Conservation (phyloP, 345 rosid species). For the Viola odorata region DNA sequence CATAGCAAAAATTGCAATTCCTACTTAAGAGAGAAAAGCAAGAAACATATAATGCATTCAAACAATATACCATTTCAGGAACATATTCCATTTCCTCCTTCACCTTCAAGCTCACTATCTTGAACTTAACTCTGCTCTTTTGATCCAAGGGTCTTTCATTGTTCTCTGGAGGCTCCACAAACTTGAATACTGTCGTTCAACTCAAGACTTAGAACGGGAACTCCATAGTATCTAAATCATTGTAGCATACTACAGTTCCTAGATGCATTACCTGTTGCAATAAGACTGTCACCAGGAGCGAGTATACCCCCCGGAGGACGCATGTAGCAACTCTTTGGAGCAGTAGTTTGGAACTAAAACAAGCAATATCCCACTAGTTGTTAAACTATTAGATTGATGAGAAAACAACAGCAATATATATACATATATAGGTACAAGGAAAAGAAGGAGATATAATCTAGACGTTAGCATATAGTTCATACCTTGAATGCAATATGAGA, state of each 20-base stretch:
- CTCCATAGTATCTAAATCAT: neutral
- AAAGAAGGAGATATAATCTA: neutral
- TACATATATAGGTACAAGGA: neutral
- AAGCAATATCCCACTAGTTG: neutral
- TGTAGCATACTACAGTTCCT: neutral
- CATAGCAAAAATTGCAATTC: neutral
- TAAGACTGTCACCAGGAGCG: slow-evolving; percentile 30
- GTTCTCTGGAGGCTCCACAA: slow-evolving; percentile 35
- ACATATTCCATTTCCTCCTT: slow-evolving; percentile 28
- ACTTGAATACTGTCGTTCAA: slow-evolving; percentile 27
- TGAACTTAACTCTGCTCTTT: slow-evolving; percentile 34
- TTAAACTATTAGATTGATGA: neutral
- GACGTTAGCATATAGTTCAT: neutral
- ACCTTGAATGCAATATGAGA: slow-evolving; percentile 34
- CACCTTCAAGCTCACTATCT: slow-evolving; percentile 31
- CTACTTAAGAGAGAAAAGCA: neutral
- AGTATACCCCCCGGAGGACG: slow-evolving; percentile 34
- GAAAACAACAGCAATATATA: neutral
- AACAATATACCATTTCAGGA: slow-evolving; percentile 26
- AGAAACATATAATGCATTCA: neutral
- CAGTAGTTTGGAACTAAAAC: slow-evolving; percentile 31
- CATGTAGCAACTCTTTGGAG: slow-evolving; percentile 36
- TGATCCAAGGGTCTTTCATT: slow-evolving; percentile 26
- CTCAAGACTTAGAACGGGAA: neutral
- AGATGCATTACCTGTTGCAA: slow-evolving; percentile 28